These are phyloP conservation scores for Hymenoscyphus repandus DNA, from an alignment of 2,329 filamentous ascomycete genomes.

Conservation along the genomic window DNA sequence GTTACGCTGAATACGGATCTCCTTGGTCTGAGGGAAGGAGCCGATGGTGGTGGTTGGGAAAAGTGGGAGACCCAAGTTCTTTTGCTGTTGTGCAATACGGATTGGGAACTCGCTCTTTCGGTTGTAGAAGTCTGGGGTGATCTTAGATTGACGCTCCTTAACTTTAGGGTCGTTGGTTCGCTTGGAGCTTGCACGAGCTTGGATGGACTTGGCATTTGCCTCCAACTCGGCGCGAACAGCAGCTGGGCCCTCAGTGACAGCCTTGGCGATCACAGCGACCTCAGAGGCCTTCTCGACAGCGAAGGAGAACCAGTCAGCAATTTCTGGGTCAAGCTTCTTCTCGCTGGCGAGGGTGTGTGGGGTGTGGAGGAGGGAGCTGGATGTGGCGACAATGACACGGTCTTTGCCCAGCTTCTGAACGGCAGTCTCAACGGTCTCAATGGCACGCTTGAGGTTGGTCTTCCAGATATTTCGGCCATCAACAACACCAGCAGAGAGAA, in stretches of 20 bases:
- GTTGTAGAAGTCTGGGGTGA: constrained; percentile 81
- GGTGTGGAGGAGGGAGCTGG: constrained; percentile 95
- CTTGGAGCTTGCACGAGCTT: constrained; percentile 84
- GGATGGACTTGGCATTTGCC: constrained; percentile 92
- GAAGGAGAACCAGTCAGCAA: constrained; percentile 98
- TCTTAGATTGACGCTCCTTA: constrained; percentile 90
- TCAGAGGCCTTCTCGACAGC: constrained; percentile 91
- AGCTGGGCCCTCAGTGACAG: constrained; percentile 86
- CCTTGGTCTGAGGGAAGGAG: constrained; percentile 98
- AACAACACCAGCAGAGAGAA: constrained; percentile 92
- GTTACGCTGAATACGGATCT: constrained; percentile 94
- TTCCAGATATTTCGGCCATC: constrained; percentile 99
- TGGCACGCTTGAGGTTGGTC: constrained; percentile 96
- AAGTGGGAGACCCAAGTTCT: constrained; percentile 85
- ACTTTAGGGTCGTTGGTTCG: constrained; percentile 96
- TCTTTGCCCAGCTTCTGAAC: constrained; percentile 97
- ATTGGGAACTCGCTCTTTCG: constrained; percentile 83
- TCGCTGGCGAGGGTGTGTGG: constrained; percentile 97
- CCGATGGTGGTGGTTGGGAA: constrained; percentile 99
- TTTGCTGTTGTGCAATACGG: constrained; percentile 84
- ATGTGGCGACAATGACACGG: constrained; percentile 93
- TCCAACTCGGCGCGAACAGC: constrained; percentile 83
- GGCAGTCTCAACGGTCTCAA: constrained; percentile 83
- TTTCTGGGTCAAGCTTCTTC: constrained; percentile 94
- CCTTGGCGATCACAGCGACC: constrained; percentile 91